A percentile compares a stretch with the other conserved stretches of the same genome.
These are phyloP conservation scores for Aspergillus funiculosus DNA, from an alignment of 495 filamentous ascomycete genomes.

Conservation along the genomic window DNA sequence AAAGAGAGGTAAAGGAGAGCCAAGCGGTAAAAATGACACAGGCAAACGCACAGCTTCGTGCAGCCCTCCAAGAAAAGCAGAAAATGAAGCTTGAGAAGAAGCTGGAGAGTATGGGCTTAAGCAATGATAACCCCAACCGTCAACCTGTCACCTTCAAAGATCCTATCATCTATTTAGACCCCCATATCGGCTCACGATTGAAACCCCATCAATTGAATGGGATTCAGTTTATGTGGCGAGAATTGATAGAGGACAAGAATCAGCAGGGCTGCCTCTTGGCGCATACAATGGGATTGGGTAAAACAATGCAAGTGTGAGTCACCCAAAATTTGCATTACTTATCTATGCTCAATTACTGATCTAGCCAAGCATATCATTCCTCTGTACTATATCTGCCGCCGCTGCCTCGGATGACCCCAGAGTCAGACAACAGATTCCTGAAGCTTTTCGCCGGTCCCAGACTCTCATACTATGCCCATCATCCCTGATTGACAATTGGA, in stretches of 20 bases:
- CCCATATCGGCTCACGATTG: slow-evolving; percentile 41
- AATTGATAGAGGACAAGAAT: slow-evolving; percentile 55
- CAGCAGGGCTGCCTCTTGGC: slow-evolving; percentile 77
- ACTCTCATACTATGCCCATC: slow-evolving; percentile 73
- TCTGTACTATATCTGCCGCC: slow-evolving; percentile 66
- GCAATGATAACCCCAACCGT: slow-evolving; percentile 34
- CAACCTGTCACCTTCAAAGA: slow-evolving; percentile 71
- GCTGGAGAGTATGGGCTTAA: slow-evolving; percentile 33
- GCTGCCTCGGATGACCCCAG: slow-evolving; percentile 50
- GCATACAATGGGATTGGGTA: slow-evolving; percentile 91
- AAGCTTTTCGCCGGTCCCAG: slow-evolving; percentile 52
- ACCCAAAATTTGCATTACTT: background rate
- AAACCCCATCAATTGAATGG: slow-evolving; percentile 62
- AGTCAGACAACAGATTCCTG: slow-evolving; percentile 61
- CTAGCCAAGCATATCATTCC: slow-evolving; percentile 54
- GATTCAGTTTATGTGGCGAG: slow-evolving; percentile 85
- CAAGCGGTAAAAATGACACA: slow-evolving; percentile 44
- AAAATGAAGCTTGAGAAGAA: slow-evolving; percentile 40
- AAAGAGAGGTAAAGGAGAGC: slow-evolving; percentile 41
- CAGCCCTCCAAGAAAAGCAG: slow-evolving; percentile 45
- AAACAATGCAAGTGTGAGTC: slow-evolving; percentile 79
- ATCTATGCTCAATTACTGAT: background rate
- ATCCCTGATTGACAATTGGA: slow-evolving; percentile 74
- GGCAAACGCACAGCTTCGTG: slow-evolving; percentile 37
- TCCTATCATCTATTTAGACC: slow-evolving; percentile 49